Evolutionary conservation across 495 filamentous ascomycete species (phyloP).

Genomic region (Podospora comata): DNA sequence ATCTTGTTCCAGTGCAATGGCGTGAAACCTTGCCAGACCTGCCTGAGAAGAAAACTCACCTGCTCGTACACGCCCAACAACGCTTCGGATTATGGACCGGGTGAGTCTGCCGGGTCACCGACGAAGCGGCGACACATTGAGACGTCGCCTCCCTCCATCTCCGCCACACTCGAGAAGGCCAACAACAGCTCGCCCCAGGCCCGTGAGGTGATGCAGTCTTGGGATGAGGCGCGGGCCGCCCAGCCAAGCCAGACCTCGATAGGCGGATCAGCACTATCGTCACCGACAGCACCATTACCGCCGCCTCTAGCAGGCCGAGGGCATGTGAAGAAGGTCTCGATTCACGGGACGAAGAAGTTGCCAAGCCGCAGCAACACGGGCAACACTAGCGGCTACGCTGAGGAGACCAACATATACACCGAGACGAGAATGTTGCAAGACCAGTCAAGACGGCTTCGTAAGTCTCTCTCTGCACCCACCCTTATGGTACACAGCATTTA

Average conservation of each 20-base stretch:
- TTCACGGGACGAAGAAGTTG: constrained; percentile 47
- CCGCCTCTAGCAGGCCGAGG: constrained; percentile 20
- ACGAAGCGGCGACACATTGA: constrained; percentile 47
- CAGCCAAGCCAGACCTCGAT: constrained; percentile 19
- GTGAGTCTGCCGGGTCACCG: constrained; percentile 40
- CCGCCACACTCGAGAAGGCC: constrained; percentile 22
- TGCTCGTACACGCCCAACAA: constrained; percentile 47
- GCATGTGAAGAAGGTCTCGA: constrained; percentile 22
- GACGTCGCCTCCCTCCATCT: constrained; percentile 30
- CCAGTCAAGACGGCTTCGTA: constrained; percentile 53
- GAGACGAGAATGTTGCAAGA: constrained; percentile 59
- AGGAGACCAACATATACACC: constrained; percentile 57
- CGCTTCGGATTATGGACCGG: constrained; percentile 32
- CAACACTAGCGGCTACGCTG: constrained; percentile 46
- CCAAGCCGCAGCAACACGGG: constrained; percentile 48
- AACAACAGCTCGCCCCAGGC: constrained; percentile 18
- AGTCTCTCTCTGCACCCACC: constrained; percentile 25
- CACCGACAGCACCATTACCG: constrained; percentile 20
- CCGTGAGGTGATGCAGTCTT: constrained; percentile 22
- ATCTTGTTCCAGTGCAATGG: constrained; percentile 59
- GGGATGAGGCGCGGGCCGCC: constrained; percentile 21
- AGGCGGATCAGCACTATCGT: constrained; percentile 23
- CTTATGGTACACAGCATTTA: not conserved
- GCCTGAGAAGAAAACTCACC: constrained; percentile 55
- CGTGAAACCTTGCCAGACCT: constrained; percentile 65